phyloP scores from a whole-genome alignment of 2,329 filamentous ascomycete genomes.

The Trichoderma harzianum region DNA sequence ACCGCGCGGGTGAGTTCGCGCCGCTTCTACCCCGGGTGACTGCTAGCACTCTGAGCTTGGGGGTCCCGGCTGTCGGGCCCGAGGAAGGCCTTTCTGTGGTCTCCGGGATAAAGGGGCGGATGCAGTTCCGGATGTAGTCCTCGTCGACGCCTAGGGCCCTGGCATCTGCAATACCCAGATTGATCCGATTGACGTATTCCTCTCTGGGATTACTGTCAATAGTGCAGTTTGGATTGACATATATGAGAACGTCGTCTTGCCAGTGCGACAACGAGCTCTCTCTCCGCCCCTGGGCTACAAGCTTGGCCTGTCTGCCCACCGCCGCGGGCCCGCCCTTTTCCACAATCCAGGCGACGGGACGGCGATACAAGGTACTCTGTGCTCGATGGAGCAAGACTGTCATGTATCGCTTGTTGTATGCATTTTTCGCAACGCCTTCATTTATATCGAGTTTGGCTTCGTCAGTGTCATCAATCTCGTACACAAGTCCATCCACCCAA shows the following conservation, averaged over 20 bases:
- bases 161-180: slow-evolving; percentile 37
- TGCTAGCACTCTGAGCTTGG: slow-evolving; percentile 1
- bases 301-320: slow-evolving; percentile 26
- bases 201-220: slow-evolving; percentile 35
- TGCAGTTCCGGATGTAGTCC: slow-evolving; percentile 37
- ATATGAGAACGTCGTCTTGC: slow-evolving; percentile 38
- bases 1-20: slow-evolving; percentile 19
- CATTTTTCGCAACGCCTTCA: slow-evolving; percentile 40
- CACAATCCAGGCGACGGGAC: slow-evolving; percentile 38
- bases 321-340: slow-evolving; percentile 33
- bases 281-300: slow-evolving; percentile 17
- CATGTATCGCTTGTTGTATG: slow-evolving; percentile 38
- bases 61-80: background rate
- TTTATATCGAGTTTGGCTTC: slow-evolving; percentile 39
- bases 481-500: slow-evolving; percentile 42
- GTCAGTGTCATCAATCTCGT: slow-evolving; percentile 36
- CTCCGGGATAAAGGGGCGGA: slow-evolving; percentile 36
- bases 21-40: slow-evolving; percentile 18
- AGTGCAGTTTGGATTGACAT: slow-evolving; percentile 35
- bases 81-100: background rate
- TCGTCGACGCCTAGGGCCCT: slow-evolving; percentile 33
- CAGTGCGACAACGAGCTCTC: slow-evolving; percentile 25
- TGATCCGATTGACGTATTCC: slow-evolving; percentile 42
- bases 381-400: slow-evolving; percentile 34
- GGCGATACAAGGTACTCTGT: slow-evolving; percentile 33